Base-by-base conservation (phyloP, 108 stramenopile genomes). In the Craspedostauros australis region DNA sequence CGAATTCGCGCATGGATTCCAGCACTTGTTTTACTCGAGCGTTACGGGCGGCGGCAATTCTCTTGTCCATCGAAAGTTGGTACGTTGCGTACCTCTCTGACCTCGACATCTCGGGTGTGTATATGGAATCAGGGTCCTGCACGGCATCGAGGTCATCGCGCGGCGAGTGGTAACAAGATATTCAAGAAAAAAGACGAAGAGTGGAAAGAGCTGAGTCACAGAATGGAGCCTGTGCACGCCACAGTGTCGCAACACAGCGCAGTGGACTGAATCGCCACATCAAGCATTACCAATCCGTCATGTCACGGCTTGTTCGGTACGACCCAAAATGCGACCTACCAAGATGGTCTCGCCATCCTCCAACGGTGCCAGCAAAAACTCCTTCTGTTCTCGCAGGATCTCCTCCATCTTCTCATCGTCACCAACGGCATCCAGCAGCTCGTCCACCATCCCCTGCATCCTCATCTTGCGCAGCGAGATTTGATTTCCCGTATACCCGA, bases 281-380 rank as follows among this genome's bases (percentile, higher is more conserved):
- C 20, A 20, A 14, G 11, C n/a, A n/a, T n/a, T n/a, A n/a, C n/a
- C n/a, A n/a, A n/a, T n/a, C n/a, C n/a, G n/a, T n/a, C n/a, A n/a
- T n/a, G n/a, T n/a, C n/a, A n/a, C n/a, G n/a, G n/a, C n/a, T n/a
- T n/a, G n/a, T n/a, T n/a, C n/a, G n/a, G n/a, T n/a, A 12, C 16
- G 3, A 26, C 21, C 34, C 1, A 20, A 24, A 16, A 41, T 40
- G 25, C 5, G 11, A 30, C 54, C 41, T 40, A 55, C 63, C 54
- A 68, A 47, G 25, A 75, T 58, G 19, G 63, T 44, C 14, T 69
- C 38, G 9, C 40, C 50, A 34, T 56, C 53, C 50, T 75, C 74
- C 31, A 75, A 22, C n/a, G 74, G 74, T 47, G 68, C 74, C 42
- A 75, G 43, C 30, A 75, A 54, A 41, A 68, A 75, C 25, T 65